Conservation (phyloP, 139 green algal genomes). For the Gonium pectorale region DNA sequence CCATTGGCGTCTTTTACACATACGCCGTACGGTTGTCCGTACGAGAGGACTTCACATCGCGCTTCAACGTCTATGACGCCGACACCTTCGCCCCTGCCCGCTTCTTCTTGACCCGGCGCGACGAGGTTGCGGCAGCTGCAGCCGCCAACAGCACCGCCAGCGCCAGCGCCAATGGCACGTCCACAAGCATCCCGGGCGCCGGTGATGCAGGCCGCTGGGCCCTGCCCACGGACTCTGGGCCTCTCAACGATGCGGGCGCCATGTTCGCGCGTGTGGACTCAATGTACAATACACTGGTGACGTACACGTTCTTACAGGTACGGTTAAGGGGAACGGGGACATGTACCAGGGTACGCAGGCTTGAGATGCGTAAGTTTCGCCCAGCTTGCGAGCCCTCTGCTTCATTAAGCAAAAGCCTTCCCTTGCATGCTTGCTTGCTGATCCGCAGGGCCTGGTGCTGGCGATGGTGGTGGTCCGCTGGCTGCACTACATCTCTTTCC, state of each 20-base stretch:
- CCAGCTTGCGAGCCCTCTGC: too few species aligned
- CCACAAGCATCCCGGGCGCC: neutral
- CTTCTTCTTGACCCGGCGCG: constrained; percentile 23
- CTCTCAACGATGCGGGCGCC: constrained; percentile 5
- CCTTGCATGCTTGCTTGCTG: too few species aligned
- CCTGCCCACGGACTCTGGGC: constrained; percentile 8
- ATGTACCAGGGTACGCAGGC: too few species aligned
- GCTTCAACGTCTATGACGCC: constrained; percentile 39
- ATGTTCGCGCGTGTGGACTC: constrained; percentile 20
- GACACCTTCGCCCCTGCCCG: constrained; percentile 4
- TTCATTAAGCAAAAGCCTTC: too few species aligned
- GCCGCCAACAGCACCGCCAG: too few species aligned
- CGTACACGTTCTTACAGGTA: constrained; percentile 38
- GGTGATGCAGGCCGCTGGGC: constrained; percentile 36
- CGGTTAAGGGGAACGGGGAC: too few species aligned
- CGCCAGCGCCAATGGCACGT: too few species aligned
- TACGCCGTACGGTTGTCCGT: constrained; percentile 18
- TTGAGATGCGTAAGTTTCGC: too few species aligned
- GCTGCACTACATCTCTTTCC: constrained; percentile 53
- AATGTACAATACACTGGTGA: constrained; percentile 33
- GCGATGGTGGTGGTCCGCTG: constrained; percentile 46
- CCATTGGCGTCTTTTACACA: constrained; percentile 38
- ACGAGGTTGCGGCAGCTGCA: too few species aligned
- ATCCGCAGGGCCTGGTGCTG: too few species aligned
- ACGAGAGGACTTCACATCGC: neutral